Base-by-base conservation (phyloP, 768 basidiomycete species). In the Tulasnella sp. region DNA sequence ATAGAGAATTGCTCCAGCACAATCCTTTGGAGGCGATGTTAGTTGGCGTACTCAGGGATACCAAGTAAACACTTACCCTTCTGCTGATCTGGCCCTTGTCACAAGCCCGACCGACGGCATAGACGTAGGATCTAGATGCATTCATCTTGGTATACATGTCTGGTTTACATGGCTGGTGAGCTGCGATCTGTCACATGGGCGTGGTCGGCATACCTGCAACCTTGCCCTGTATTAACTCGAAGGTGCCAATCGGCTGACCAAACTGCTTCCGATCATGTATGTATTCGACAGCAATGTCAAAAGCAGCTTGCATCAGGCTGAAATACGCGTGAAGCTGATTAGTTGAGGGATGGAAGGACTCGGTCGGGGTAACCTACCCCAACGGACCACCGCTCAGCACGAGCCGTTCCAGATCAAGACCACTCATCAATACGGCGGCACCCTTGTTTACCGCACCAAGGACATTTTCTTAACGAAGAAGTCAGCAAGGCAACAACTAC, bases 91-190 rank as follows among this genome's bases (percentile, higher is more conserved):
- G 89, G 9, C 92, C 94, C 74, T 86, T 86, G 85, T 97, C 96
- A 84, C 95, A 97, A 18, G 96, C 95, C 81, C 91, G 87, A 12
- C 95, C 96, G 21, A 98, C 97, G 39, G 95, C 93, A 85, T 98
- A 98, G 52, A 97, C 94, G 84, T 97, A 97, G 36, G 95, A 89
- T 81, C 97, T 88, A 81, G 94, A 93, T 16, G 96, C 93, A 82
- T 92, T 93, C 58, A 98, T 86, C 84, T 93, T 95, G 10, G 96
- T 97, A 84, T 97, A 97, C 96, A 97, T 97, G 85, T 97, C 96
- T 81, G n/a, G 58, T 71, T 81, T 73, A 19, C 48, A 76, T 31
- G 48, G n/a, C 93, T 91, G 84, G 94, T 94, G 79, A 79, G 89
- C 93, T 93, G 83, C 48, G 75, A 78, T 81, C 72, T 62, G 36